These are phyloP conservation scores for Aspergillus hiratsukae DNA, from an alignment of 2,329 filamentous ascomycete species.

Conservation along the genomic window DNA sequence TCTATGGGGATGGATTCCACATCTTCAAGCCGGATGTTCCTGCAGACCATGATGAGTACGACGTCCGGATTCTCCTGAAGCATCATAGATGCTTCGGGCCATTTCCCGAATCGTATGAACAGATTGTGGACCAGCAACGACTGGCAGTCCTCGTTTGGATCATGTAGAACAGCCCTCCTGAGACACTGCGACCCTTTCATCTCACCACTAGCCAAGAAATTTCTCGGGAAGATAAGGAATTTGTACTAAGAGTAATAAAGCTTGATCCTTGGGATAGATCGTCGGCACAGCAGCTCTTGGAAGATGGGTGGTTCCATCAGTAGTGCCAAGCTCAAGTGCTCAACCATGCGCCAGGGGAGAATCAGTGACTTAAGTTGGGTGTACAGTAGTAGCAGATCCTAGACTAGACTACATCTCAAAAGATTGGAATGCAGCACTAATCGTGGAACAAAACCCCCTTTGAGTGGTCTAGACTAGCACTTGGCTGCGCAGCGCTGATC, in stretches of 20 bases:
- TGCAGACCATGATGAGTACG: conserved; percentile 17
- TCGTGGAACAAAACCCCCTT: too few species aligned
- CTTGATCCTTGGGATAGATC: too few species aligned
- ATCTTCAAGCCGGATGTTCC: conserved; percentile 19
- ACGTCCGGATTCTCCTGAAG: conserved; percentile 16
- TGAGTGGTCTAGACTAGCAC: too few species aligned
- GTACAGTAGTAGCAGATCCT: too few species aligned
- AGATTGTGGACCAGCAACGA: conserved; percentile 16
- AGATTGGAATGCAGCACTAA: too few species aligned
- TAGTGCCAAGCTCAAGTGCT: too few species aligned
- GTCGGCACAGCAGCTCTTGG: too few species aligned
- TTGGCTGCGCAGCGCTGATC: too few species aligned
- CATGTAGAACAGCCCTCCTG: conserved; percentile 14
- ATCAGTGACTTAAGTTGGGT: too few species aligned
- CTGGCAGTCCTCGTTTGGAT: conserved; percentile 10
- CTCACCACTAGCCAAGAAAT: neutral
- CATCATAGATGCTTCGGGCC: conserved; percentile 21
- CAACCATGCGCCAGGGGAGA: too few species aligned
- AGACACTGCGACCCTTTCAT: conserved; percentile 3
- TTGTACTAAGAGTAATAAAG: neutral
- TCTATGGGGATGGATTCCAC: conserved; percentile 16
- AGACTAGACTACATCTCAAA: too few species aligned
- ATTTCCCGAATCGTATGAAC: conserved; percentile 16
- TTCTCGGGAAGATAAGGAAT: neutral
- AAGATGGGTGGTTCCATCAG: too few species aligned